Evolutionary conservation across 192 early-diverging fungal genomes (phyloP), one percentile per base, ranked within the genome.

Genomic region (Jimgerdemannia flammicorona): DNA sequence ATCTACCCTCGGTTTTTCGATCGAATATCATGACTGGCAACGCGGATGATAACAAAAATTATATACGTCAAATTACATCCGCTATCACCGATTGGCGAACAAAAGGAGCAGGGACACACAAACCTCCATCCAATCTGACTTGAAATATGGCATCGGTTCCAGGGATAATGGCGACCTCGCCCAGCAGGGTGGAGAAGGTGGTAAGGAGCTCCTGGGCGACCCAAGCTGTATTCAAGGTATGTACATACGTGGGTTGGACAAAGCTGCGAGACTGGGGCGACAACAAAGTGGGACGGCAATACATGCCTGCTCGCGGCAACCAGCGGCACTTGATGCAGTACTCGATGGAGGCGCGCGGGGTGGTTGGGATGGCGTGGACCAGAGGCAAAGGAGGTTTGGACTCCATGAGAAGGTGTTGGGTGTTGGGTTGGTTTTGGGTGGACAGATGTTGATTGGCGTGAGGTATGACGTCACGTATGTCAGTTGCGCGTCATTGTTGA

Each of bases 121-220:
- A 82, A 89, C 87, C 84, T 81, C 83, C 81, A 71, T 87, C 76
- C 11, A 87, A 77, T 64, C 74, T 78, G 17, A 89, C 83, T 69
- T 77, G 80, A 65, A 89, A 89, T 3, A 83, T 80, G n/a, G 79
- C 85, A 39, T 66, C 72, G 44, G 79, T 84, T 49, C 88, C 84
- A 63, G 91, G 91, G 10, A 93, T 85, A 43, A 93, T 75, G 8
- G 90, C 89, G 3, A 93, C 82, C 72, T 93, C 91, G 14, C 91
- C 91, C 43, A 93, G 80, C 1, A 72, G 75, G 66, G 84, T 86
- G 59, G 80, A 81, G 73, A 93, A 93, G 11, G 91, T 93, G 8
- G 87, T 82, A 43, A 93, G 79, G 17, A 93, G 79, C 72, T 93
- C 91, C 66, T 93, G 91, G 11, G 89, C 90, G 79, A 85, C 85